phyloP scores from a whole-genome alignment of 1,284 basidiomycete genomes.

The Cystobasidiaceae sp. region DNA sequence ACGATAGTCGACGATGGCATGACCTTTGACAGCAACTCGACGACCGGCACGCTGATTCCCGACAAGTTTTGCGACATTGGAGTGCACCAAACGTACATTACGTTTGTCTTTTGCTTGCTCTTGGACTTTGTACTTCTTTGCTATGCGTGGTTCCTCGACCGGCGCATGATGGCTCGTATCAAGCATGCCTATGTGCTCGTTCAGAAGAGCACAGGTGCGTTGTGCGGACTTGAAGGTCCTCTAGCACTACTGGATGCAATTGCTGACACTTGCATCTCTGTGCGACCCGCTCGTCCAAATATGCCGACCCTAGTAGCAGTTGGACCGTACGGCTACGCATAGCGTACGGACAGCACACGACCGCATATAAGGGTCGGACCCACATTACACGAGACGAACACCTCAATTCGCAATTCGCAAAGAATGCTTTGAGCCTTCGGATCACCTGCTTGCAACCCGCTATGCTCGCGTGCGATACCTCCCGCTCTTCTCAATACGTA shows the following conservation, averaged over 20 bases:
- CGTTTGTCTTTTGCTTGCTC: conserved; percentile 62
- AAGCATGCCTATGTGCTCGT: conserved; percentile 16
- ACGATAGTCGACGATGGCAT: conserved; percentile 51
- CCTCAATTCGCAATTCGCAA: too few relatives aligned
- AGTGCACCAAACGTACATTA: conserved; percentile 60
- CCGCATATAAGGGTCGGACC: too few relatives aligned
- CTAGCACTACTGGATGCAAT: too few relatives aligned
- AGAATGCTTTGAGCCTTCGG: too few relatives aligned
- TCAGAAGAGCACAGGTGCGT: conserved; percentile 1
- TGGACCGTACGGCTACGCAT: background rate
- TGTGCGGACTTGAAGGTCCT: too few relatives aligned
- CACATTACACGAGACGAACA: background rate
- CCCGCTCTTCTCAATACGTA: too few relatives aligned
- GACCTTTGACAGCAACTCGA: conserved; percentile 40
- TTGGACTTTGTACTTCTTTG: conserved; percentile 59
- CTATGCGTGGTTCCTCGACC: conserved; percentile 27
- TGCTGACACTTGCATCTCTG: too few relatives aligned
- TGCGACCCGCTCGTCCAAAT: too few relatives aligned
- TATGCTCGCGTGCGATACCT: too few relatives aligned
- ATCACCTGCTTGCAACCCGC: too few relatives aligned
- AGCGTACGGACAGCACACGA: background rate
- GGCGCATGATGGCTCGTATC: conserved; percentile 26
- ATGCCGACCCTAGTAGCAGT: background rate
- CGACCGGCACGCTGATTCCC: conserved; percentile 50
- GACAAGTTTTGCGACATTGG: conserved; percentile 60